These are phyloP conservation scores for Starmera dryadoides DNA, from an alignment of 805 yeast species.

Conservation along the genomic window DNA sequence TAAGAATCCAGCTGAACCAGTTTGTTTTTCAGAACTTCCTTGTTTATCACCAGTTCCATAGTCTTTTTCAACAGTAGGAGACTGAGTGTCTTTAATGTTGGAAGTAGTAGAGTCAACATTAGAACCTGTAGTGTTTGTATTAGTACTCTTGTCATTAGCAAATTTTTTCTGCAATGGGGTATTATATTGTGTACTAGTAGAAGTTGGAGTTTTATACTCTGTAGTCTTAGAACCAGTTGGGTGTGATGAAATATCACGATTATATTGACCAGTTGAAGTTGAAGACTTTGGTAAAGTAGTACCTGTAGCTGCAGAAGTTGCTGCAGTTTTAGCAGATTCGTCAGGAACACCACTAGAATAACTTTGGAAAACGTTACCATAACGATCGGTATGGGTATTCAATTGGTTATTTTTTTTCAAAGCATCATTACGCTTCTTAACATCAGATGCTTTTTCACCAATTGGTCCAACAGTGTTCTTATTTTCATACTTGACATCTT, in stretches of 20 bases:
- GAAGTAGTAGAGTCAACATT: too few relatives aligned
- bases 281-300: not conserved
- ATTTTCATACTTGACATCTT: constrained; percentile 9
- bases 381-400: constrained; percentile 4
- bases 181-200: too few relatives aligned
- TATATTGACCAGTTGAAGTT: not conserved
- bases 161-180: too few relatives aligned
- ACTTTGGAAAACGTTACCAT: constrained; percentile 9
- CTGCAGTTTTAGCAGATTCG: constrained; percentile 11
- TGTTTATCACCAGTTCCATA: too few relatives aligned
- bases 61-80: too few relatives aligned
- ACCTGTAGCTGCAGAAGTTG: constrained; percentile 4
- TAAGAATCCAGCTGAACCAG: not conserved
- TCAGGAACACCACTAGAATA: constrained; percentile 13
- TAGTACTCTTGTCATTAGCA: too few relatives aligned
- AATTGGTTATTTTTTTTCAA: not conserved
- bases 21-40: too few relatives aligned
- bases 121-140: too few relatives aligned
- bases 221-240: constrained; percentile 9
- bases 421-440: not conserved
- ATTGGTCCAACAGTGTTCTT: constrained; percentile 18
- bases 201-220: not conserved
- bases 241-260: constrained; percentile 2
- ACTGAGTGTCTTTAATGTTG: too few relatives aligned
- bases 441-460: constrained; percentile 1